Percentiles rank a stretch among this genome's conserved stretches.
phyloP scores from a whole-genome alignment of 495 filamentous ascomycete species.

The Mytilinidion resinicola region DNA sequence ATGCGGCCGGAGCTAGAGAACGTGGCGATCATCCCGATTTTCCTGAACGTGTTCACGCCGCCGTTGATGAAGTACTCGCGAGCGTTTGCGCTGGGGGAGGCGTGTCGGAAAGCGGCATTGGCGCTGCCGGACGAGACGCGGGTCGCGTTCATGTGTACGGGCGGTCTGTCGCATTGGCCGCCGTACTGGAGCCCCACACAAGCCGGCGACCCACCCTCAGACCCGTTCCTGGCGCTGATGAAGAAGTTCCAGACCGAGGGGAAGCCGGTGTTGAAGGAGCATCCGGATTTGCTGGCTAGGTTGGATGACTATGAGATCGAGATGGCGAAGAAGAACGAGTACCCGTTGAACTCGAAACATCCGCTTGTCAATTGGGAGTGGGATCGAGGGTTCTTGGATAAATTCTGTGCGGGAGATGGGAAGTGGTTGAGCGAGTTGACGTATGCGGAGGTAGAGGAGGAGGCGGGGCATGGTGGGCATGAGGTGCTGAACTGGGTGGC shows the following conservation, averaged over 20 bases:
- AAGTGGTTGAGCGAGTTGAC: slow-evolving; percentile 11
- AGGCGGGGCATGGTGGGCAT: slow-evolving; percentile 13
- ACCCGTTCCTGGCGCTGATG: slow-evolving; percentile 13
- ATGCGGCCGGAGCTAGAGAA: slow-evolving; percentile 8
- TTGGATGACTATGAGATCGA: slow-evolving; percentile 13
- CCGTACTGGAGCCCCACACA: slow-evolving; percentile 10
- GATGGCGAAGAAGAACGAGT: slow-evolving; percentile 17
- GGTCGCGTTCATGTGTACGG: slow-evolving; percentile 6
- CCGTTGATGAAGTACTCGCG: slow-evolving; percentile 11
- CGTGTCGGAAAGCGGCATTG: slow-evolving; percentile 5
- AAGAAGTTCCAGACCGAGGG: slow-evolving; percentile 9
- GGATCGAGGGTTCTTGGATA: slow-evolving; percentile 8
- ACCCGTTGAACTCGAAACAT: slow-evolving; percentile 6
- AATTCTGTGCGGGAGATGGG: slow-evolving; percentile 3
- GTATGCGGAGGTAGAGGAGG: slow-evolving; percentile 11
- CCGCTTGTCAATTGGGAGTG: slow-evolving; percentile 7
- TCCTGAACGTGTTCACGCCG: slow-evolving; percentile 16
- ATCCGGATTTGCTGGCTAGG: slow-evolving; percentile 3
- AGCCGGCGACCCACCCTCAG: slow-evolving; percentile 9
- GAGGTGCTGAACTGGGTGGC: slow-evolving; percentile 15
- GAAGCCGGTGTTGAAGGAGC: slow-evolving; percentile 3
- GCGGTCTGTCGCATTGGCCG: slow-evolving; percentile 10
- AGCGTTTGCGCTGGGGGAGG: slow-evolving; percentile 8
- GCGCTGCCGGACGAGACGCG: slow-evolving; percentile 4
- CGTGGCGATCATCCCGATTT: slow-evolving; percentile 10